These are phyloP conservation scores for Ramularia endophylla DNA, from an alignment of 2,329 filamentous ascomycete species.

Conservation along the genomic window DNA sequence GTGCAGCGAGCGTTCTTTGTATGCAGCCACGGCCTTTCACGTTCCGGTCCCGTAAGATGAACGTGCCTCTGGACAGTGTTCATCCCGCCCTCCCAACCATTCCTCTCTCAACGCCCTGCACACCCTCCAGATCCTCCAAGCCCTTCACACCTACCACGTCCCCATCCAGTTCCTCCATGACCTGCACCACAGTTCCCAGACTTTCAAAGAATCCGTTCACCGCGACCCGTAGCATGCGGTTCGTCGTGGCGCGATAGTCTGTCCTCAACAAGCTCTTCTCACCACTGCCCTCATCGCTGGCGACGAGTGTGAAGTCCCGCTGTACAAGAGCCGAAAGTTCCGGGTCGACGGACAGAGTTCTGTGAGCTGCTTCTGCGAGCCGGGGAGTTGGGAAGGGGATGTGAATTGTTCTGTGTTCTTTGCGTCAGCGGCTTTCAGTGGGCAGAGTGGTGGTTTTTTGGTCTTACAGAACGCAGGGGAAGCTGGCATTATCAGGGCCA, in stretches of 20 bases:
- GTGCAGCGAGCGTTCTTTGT: too few relatives aligned
- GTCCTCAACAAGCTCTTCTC: constrained; percentile 57
- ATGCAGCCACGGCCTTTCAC: too few relatives aligned
- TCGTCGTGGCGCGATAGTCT: constrained; percentile 81
- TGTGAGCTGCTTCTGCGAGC: constrained; percentile 69
- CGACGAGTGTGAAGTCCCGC: constrained; percentile 58
- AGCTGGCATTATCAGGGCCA: constrained; percentile 11
- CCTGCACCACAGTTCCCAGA: constrained; percentile 72
- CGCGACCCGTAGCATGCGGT: constrained; percentile 91
- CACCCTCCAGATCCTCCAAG: constrained; percentile 36
- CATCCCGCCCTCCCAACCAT: constrained; percentile 27
- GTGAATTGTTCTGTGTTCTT: constrained; percentile 60
- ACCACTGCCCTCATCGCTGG: constrained; percentile 24
- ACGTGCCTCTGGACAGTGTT: too few relatives aligned
- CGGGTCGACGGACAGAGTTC: constrained; percentile 74
- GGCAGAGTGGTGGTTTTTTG: constrained; percentile 1
- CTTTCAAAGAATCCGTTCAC: constrained; percentile 97
- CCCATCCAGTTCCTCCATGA: constrained; percentile 84
- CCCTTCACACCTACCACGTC: constrained; percentile 61
- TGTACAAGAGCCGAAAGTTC: constrained; percentile 82
- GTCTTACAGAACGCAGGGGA: constrained; percentile 25
- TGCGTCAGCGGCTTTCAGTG: too few relatives aligned
- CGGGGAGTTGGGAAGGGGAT: constrained; percentile 76
- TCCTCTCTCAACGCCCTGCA: constrained; percentile 34
- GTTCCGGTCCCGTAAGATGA: too few relatives aligned